A percentile compares a stretch with the other conserved stretches of the same genome.
phyloP scores from a whole-genome alignment of 441 rosid genomes.

The Omphalea diandra region DNA sequence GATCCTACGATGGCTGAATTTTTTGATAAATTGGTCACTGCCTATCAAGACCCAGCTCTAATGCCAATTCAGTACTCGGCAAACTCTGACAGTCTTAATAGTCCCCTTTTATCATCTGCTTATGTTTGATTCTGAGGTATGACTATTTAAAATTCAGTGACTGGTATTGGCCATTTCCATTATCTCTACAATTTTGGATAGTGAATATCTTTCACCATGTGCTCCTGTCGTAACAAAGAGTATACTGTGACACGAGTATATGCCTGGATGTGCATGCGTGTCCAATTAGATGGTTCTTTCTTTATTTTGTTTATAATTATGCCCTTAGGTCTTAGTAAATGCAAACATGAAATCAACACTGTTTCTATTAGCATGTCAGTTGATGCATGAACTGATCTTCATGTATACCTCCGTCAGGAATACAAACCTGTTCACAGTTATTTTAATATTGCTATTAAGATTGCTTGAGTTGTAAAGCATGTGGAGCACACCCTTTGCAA shows the following conservation, averaged over 20 bases:
- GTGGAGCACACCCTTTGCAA: no score
- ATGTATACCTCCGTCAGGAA: neutral
- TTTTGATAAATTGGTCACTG: conserved; percentile 49
- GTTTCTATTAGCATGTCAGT: neutral
- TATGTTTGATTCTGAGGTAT: conserved; percentile 35
- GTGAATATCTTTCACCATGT: no score
- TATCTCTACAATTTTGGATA: no score
- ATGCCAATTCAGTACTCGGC: conserved; percentile 54
- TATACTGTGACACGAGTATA: neutral
- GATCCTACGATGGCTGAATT: conserved; percentile 61
- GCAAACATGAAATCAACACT: neutral
- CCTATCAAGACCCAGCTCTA: conserved; percentile 83
- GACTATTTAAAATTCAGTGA: no score
- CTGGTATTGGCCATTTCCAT: no score
- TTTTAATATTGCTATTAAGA: neutral
- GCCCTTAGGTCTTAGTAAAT: neutral
- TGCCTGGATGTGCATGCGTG: neutral
- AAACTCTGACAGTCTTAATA: conserved; percentile 53
- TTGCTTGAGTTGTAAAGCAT: conserved; percentile 1
- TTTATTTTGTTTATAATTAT: neutral
- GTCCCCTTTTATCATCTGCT: conserved; percentile 62
- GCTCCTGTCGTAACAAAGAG: no score
- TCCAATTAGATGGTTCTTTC: neutral
- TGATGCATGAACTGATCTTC: conserved; percentile 7
- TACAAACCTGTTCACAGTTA: neutral